Evolutionary conservation across 192 early-diverging fungal genomes (phyloP).

Genomic region (Rhizoclosmatium sp.): DNA sequence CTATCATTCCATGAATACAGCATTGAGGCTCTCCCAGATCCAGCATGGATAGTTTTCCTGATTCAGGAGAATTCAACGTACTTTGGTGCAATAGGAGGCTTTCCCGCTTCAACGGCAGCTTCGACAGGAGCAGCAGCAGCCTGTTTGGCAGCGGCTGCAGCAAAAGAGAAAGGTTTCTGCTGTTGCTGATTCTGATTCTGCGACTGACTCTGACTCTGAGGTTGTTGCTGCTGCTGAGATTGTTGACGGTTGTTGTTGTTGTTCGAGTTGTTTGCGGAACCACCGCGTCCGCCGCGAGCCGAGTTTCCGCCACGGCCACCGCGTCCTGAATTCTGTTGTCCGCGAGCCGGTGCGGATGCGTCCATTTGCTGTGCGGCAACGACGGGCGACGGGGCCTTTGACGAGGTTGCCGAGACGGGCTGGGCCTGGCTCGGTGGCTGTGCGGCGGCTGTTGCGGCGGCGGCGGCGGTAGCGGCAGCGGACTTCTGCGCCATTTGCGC

Average conservation of each 20-base stretch:
- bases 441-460: background rate
- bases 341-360: background rate
- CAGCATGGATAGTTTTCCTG: too few relatives aligned
- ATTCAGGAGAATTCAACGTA: too few relatives aligned
- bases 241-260: background rate
- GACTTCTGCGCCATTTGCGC: background rate
- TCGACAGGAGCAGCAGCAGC: background rate
- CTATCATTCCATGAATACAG: too few relatives aligned
- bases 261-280: background rate
- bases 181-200: background rate
- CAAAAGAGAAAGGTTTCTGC: background rate
- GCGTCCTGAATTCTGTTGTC: background rate
- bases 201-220: background rate
- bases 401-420: background rate
- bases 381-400: background rate
- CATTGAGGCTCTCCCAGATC: too few relatives aligned
- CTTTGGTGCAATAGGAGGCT: conserved; percentile 1
- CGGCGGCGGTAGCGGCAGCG: background rate
- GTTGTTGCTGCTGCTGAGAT: background rate
- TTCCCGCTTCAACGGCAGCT: background rate
- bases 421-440: background rate
- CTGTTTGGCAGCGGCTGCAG: background rate
- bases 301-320: background rate
- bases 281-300: background rate
- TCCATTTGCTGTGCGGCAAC: background rate